Conservation (phyloP, 768 basidiomycete genomes). For the Pleurotus sapidus region DNA sequence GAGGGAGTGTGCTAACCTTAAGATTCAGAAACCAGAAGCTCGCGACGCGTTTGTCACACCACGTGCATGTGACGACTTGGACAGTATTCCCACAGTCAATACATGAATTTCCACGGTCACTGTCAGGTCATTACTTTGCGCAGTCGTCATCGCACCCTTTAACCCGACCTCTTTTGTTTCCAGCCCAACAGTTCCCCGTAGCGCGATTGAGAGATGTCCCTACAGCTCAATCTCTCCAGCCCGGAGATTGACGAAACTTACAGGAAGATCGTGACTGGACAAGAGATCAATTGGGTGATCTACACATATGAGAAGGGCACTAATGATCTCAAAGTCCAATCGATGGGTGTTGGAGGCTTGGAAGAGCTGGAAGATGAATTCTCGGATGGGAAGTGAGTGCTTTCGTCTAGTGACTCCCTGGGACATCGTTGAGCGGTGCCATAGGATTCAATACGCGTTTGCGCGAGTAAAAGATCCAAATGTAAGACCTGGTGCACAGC, state of each 20-base stretch:
- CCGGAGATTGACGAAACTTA: conserved; percentile 72
- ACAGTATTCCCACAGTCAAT: background rate
- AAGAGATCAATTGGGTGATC: conserved; percentile 72
- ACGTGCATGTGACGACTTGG: background rate
- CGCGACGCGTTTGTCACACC: too few relatives aligned
- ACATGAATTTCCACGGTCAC: background rate
- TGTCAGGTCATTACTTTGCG: background rate
- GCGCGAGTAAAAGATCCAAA: conserved; percentile 82
- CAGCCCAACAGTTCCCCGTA: too few relatives aligned
- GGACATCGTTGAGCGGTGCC: conserved; percentile 2
- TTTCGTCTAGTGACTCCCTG: conserved; percentile 7
- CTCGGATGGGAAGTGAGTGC: conserved; percentile 79
- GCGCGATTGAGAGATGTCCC: conserved; percentile 53
- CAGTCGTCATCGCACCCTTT: background rate
- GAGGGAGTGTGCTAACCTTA: too few relatives aligned
- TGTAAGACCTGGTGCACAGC: conserved; percentile 32
- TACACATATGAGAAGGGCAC: conserved; percentile 75
- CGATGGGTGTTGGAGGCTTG: conserved; percentile 81
- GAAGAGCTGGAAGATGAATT: conserved; percentile 94
- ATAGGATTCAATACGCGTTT: conserved; percentile 93
- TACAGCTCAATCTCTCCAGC: conserved; percentile 77
- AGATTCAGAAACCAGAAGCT: too few relatives aligned
- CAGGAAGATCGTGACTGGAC: conserved; percentile 66
- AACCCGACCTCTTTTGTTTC: background rate
- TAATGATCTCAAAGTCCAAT: conserved; percentile 87